phyloP scores from a whole-genome alignment of 768 basidiomycete genomes.

The Russula lepida region DNA sequence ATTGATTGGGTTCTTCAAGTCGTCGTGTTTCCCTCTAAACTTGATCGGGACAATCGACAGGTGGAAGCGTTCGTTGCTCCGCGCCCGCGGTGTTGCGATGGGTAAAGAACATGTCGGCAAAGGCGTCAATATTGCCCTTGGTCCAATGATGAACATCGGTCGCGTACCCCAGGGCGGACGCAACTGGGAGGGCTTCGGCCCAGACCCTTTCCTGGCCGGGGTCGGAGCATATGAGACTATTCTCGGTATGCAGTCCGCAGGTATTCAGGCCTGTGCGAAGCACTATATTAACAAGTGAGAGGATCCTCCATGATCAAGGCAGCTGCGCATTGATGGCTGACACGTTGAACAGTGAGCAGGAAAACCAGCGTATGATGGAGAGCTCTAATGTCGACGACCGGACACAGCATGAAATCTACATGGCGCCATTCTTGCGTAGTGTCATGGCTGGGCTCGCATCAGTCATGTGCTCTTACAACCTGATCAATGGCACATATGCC shows the following conservation, averaged over 20 bases:
- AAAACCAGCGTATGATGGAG: conserved; percentile 45
- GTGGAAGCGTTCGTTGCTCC: conserved; percentile 72
- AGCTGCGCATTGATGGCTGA: not conserved
- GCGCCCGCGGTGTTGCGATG: conserved; percentile 67
- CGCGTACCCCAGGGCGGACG: conserved; percentile 70
- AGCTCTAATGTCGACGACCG: conserved; percentile 72
- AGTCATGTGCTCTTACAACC: conserved; percentile 73
- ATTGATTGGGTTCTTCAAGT: not conserved
- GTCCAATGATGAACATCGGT: conserved; percentile 84
- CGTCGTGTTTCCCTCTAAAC: not conserved
- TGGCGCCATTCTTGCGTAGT: conserved; percentile 59
- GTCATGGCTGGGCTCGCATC: conserved; percentile 67
- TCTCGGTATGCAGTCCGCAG: conserved; percentile 66
- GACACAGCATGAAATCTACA: conserved; percentile 69
- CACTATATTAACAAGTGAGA: conserved; percentile 70
- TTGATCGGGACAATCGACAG: conserved; percentile 29
- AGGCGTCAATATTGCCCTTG: conserved; percentile 73
- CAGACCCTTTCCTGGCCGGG: conserved; percentile 77
- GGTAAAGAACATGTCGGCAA: conserved; percentile 80
- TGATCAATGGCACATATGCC: conserved; percentile 62
- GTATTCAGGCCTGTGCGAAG: conserved; percentile 83
- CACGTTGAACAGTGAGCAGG: conserved; percentile 47
- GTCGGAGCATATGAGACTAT: conserved; percentile 75
- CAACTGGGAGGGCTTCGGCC: conserved; percentile 96
- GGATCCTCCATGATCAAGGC: not conserved